Evolutionary conservation across 225 moss, liverwort and hornwort species (phyloP).

Genomic region (Straminergon stramineum): DNA sequence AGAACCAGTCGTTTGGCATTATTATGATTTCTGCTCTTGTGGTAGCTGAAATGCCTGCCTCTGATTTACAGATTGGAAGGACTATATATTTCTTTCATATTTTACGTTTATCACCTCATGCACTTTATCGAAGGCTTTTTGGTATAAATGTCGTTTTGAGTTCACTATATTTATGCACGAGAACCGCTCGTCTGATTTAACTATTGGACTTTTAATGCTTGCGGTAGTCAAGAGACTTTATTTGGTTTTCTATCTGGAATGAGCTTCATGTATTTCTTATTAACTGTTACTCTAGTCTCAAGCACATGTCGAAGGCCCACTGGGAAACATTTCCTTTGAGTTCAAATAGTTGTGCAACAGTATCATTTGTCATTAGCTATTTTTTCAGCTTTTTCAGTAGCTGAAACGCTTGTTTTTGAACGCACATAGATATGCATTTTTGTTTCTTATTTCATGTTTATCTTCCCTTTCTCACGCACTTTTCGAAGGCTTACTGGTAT

Average conservation of each 20-base stretch:
- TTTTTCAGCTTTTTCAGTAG: not conserved
- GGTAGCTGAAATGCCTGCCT: not conserved
- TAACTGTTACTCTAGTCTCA: not conserved
- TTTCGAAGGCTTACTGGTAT: conserved; percentile 2
- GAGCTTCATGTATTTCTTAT: not conserved
- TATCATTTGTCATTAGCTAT: not conserved
- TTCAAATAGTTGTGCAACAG: not conserved
- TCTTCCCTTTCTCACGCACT: not conserved
- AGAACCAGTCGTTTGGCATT: not conserved
- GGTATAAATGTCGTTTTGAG: not conserved
- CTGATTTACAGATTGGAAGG: not conserved
- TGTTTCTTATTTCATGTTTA: not conserved
- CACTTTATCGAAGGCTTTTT: not conserved
- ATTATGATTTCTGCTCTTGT: not conserved
- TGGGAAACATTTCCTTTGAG: not conserved
- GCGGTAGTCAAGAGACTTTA: not conserved
- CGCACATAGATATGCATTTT: not conserved
- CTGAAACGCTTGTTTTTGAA: not conserved
- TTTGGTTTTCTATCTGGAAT: not conserved
- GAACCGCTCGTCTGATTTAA: not conserved
- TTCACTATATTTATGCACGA: not conserved
- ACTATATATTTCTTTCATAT: not conserved
- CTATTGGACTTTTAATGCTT: not conserved
- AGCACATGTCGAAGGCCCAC: not conserved
- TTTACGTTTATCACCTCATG: not conserved